Evolutionary conservation across 148 eudicot genomes (phyloP).

Genomic region (Rheum nobile): DNA sequence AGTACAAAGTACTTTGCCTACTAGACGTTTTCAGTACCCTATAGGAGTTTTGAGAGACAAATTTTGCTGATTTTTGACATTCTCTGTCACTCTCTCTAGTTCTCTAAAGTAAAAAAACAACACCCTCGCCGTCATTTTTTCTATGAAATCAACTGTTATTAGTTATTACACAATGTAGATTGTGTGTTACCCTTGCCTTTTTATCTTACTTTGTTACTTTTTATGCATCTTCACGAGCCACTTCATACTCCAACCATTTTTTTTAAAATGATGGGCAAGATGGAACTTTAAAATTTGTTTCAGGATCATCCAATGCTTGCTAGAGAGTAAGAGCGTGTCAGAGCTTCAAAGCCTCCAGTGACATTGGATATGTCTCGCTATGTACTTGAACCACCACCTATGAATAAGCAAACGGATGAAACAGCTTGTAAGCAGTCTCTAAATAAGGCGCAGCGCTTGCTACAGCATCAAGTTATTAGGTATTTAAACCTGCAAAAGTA

Average conservation of each 20-base stretch:
- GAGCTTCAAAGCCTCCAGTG: conserved; percentile 81
- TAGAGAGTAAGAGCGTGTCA: conserved; percentile 82
- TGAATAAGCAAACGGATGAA: conserved; percentile 77
- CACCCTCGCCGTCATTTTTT: too few species aligned
- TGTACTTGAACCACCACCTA: conserved; percentile 62
- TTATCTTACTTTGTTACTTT: background rate
- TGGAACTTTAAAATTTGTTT: conserved; percentile 6
- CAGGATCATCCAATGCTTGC: conserved; percentile 97
- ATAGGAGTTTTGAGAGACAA: too few species aligned
- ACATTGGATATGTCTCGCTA: conserved; percentile 78
- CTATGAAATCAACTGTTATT: background rate
- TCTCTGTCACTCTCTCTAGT: too few species aligned
- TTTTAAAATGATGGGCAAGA: background rate
- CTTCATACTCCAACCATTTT: background rate
- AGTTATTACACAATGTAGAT: background rate
- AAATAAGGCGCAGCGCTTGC: conserved; percentile 76
- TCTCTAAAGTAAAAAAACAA: too few species aligned
- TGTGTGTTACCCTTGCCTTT: background rate
- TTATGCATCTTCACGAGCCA: background rate
- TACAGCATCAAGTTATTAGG: conserved; percentile 93
- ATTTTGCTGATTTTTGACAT: too few species aligned
- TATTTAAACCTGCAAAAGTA: conserved; percentile 13
- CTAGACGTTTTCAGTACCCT: too few species aligned
- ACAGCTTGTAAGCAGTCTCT: conserved; percentile 80
- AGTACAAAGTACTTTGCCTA: too few species aligned